Evolutionary conservation across 1,284 basidiomycete species (phyloP).

Genomic region (Phaffia rhodozyma): DNA sequence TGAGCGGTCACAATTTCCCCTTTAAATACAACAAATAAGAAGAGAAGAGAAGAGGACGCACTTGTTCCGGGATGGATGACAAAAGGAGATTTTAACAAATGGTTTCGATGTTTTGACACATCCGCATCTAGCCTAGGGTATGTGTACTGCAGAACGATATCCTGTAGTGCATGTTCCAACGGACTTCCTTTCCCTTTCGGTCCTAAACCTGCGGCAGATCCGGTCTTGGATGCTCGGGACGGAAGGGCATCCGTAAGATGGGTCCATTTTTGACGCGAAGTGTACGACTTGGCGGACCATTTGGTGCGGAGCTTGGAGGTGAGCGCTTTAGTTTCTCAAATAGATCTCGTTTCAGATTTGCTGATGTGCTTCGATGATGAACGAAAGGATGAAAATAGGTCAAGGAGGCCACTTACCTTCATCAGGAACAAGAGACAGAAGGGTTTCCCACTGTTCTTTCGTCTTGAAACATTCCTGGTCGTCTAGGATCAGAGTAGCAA

Average conservation of each 20-base stretch:
- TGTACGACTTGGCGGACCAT: slow-evolving; percentile 40
- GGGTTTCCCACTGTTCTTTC: slow-evolving; percentile 57
- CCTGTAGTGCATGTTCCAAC: slow-evolving; percentile 49
- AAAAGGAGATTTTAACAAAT: slow-evolving; percentile 95
- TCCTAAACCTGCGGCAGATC: neutral
- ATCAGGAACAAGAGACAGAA: slow-evolving; percentile 68
- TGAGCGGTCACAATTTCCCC: neutral
- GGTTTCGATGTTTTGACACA: slow-evolving; percentile 94
- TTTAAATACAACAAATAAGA: neutral
- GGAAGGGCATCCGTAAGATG: no score
- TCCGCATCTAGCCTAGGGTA: slow-evolving; percentile 95
- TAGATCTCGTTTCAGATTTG: slow-evolving; percentile 6
- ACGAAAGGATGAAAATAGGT: neutral
- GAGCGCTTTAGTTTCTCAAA: neutral
- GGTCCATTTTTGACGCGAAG: neutral
- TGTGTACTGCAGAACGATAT: slow-evolving; percentile 85
- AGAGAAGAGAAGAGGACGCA: slow-evolving; percentile 20
- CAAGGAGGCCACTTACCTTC: slow-evolving; percentile 29
- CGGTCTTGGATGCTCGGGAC: neutral
- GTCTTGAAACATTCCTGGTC: slow-evolving; percentile 79
- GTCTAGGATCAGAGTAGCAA: slow-evolving; percentile 56
- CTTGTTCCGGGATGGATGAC: slow-evolving; percentile 89
- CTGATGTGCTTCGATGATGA: neutral
- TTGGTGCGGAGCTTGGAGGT: slow-evolving; percentile 39
- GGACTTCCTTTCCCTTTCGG: neutral